These are phyloP conservation scores for Blepharisma undulans DNA, from an alignment of 169 alveolate species.

Conservation along the genomic window DNA sequence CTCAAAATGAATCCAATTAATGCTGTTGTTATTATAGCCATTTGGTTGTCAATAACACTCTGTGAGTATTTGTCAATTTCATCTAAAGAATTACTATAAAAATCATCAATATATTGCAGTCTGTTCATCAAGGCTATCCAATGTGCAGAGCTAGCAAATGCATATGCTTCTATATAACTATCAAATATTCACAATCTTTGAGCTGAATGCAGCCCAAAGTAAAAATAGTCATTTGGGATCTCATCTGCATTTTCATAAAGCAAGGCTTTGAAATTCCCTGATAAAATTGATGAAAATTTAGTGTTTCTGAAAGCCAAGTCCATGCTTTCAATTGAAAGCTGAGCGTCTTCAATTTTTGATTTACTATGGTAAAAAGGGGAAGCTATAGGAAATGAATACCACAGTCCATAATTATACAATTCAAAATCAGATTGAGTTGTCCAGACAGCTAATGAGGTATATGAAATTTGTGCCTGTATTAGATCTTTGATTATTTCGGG, in stretches of 20 bases:
- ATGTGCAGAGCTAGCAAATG: neutral
- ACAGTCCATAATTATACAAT: neutral
- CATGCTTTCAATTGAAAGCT: neutral
- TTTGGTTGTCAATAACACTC: neutral
- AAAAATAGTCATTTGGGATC: neutral
- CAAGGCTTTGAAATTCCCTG: neutral
- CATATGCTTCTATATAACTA: neutral
- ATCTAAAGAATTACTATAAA: neutral
- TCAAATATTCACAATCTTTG: neutral
- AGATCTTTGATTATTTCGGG: neutral
- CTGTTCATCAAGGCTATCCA: neutral
- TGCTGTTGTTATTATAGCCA: neutral
- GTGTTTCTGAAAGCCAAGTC: neutral
- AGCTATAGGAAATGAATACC: neutral
- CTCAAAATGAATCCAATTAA: too few species aligned
- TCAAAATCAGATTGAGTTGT: neutral
- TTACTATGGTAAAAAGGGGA: neutral
- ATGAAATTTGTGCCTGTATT: neutral
- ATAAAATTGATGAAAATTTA: too few species aligned
- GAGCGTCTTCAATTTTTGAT: neutral
- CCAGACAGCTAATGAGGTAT: neutral
- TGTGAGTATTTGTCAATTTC: neutral
- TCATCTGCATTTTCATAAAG: neutral
- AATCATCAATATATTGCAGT: neutral
- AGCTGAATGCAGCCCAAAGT: neutral